A percentile compares a stretch with the other conserved stretches of the same genome.
Evolutionary conservation across 1,139 yeast genomes (phyloP).

Genomic region (Blastobotrys niveus): DNA sequence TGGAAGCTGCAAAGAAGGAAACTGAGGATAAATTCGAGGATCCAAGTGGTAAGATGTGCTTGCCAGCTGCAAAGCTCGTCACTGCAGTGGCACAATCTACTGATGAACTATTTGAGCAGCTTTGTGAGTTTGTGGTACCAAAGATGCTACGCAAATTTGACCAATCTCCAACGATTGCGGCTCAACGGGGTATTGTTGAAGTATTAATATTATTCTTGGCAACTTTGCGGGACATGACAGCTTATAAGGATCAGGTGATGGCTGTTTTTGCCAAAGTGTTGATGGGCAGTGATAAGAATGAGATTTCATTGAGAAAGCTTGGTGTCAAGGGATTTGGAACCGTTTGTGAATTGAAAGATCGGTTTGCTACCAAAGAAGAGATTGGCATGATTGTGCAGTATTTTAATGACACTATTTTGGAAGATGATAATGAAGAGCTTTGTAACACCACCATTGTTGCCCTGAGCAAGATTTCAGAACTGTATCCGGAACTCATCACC

Average conservation of each 20-base stretch:
- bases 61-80: slow-evolving; percentile 35
- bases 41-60: slow-evolving; percentile 45
- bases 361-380: slow-evolving; percentile 50
- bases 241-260: slow-evolving; percentile 59
- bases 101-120: slow-evolving; percentile 40
- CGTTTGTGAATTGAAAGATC: slow-evolving; percentile 41
- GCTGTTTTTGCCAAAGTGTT: slow-evolving; percentile 61
- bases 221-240: slow-evolving; percentile 13
- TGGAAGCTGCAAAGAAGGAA: slow-evolving; percentile 45
- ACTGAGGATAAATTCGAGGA: slow-evolving; percentile 49
- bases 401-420: slow-evolving; percentile 57
- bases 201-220: slow-evolving; percentile 46
- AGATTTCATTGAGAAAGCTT: slow-evolving; percentile 60
- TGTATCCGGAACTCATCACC: slow-evolving; percentile 44
- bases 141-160: slow-evolving; percentile 32
- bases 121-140: slow-evolving; percentile 40
- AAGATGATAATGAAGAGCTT: slow-evolving; percentile 36
- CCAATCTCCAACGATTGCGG: slow-evolving; percentile 41
- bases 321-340: slow-evolving; percentile 61
- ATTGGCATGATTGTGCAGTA: slow-evolving; percentile 58
- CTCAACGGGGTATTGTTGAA: slow-evolving; percentile 56
- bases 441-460: slow-evolving; percentile 45
- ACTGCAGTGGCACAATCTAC: slow-evolving; percentile 50
- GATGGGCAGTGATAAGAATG: slow-evolving; percentile 59
- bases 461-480: slow-evolving; percentile 44